Conservation (phyloP, 768 basidiomycete genomes). For the Trametes coccinea region DNA sequence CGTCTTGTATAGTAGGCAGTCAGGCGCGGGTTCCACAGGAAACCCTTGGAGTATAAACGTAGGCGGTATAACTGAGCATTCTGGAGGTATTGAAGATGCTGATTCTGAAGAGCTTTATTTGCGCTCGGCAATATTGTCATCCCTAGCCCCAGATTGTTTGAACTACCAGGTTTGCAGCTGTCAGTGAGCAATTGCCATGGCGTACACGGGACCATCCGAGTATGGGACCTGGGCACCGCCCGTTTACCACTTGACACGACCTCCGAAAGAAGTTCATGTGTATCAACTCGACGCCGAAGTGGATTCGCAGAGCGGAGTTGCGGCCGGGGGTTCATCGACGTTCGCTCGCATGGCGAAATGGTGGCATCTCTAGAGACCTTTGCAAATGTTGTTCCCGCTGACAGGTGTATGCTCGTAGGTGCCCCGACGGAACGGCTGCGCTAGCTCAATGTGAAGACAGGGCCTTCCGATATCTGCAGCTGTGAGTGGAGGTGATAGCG, state of each 20-base stretch:
- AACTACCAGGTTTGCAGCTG: no score
- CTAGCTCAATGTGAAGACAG: conserved; percentile 75
- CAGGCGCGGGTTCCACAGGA: no score
- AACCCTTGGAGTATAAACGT: no score
- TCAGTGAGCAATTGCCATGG: not conserved
- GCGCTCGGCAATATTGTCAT: no score
- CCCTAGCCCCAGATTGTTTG: no score
- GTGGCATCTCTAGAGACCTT: conserved; percentile 31
- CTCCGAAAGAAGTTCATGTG: conserved; percentile 2
- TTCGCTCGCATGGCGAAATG: conserved; percentile 60
- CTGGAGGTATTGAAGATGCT: no score
- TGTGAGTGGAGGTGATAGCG: conserved; percentile 40
- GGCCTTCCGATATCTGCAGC: conserved; percentile 53
- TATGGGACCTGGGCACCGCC: conserved; percentile 13
- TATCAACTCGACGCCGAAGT: not conserved
- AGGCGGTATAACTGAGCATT: no score
- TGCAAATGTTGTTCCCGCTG: not conserved
- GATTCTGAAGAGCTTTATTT: no score
- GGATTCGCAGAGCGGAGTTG: not conserved
- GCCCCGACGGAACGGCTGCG: conserved; percentile 67
- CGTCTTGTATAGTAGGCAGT: no score
- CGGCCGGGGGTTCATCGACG: not conserved
- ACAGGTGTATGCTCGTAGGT: conserved; percentile 45
- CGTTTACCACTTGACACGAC: conserved; percentile 3
- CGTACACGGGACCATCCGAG: not conserved